phyloP scores from a whole-genome alignment of 148 eudicot species.

The Arbutus unedo region DNA sequence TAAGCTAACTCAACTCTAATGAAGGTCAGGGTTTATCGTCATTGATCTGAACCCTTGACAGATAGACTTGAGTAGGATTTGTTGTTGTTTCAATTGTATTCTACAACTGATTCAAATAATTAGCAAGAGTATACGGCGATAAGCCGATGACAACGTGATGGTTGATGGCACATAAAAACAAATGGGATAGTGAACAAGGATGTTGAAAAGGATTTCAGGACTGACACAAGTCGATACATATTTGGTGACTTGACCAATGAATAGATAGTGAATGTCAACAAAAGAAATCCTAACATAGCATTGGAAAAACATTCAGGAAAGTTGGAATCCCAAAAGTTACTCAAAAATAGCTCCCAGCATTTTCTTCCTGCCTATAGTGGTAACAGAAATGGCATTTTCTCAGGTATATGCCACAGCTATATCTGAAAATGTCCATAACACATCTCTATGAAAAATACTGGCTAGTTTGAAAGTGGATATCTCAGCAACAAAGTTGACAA shows the following conservation, averaged over 20 bases:
- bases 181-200: neutral
- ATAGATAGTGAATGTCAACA: neutral
- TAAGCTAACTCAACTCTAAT: neutral
- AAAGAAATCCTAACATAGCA: neutral
- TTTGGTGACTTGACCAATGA: neutral
- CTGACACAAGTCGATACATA: neutral
- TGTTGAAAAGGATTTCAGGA: neutral
- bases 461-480: no score
- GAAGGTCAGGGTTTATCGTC: neutral
- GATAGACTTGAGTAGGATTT: neutral
- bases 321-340: neutral
- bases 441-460: no score
- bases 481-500: no score
- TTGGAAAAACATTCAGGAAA: neutral
- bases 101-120: neutral
- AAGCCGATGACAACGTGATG: neutral
- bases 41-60: neutral
- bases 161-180: neutral
- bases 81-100: neutral
- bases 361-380: neutral
- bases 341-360: neutral
- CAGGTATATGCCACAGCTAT: neutral
- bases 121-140: neutral
- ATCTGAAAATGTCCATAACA: no score
- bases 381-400: neutral